Percentiles rank a stretch among this genome's conserved stretches.
These are phyloP conservation scores for Neurospora sp. DNA, from an alignment of 495 filamentous ascomycete genomes.

Conservation along the genomic window DNA sequence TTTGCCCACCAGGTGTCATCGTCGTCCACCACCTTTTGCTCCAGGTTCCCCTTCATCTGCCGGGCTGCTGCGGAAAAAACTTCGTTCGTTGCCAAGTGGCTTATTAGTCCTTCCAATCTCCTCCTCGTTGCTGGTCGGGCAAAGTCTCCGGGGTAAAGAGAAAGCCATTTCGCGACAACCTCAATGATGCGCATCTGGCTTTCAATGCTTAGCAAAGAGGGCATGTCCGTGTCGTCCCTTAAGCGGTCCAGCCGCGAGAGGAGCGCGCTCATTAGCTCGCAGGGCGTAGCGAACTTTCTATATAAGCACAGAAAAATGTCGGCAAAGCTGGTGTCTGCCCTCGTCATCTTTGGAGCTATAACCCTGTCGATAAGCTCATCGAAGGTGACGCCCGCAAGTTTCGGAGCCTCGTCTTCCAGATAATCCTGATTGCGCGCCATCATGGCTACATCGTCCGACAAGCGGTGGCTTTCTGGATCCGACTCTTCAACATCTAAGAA, in stretches of 20 bases:
- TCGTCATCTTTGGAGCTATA: conserved; percentile 69
- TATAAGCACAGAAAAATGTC: conserved; percentile 89
- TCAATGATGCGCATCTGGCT: conserved; percentile 76
- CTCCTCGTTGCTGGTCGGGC: conserved; percentile 65
- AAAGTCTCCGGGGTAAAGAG: conserved; percentile 88
- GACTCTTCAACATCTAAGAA: conserved; percentile 53
- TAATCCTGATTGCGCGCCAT: conserved; percentile 45
- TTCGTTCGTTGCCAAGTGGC: conserved; percentile 53
- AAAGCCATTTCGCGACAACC: conserved; percentile 80
- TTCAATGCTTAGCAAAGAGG: conserved; percentile 57
- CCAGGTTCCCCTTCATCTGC: conserved; percentile 60
- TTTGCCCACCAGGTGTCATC: conserved; percentile 75
- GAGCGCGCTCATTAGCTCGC: conserved; percentile 62
- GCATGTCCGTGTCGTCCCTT: conserved; percentile 48
- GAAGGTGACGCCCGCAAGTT: conserved; percentile 58
- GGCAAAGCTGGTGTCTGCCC: conserved; percentile 73
- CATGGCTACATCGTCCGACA: conserved; percentile 52
- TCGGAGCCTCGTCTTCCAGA: conserved; percentile 35
- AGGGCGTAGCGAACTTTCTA: conserved; percentile 81
- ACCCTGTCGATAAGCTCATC: conserved; percentile 86
- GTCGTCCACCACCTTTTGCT: conserved; percentile 59
- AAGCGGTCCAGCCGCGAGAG: conserved; percentile 61
- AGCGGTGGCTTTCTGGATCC: conserved; percentile 41
- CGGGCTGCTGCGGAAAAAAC: conserved; percentile 74
- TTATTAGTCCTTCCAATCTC: conserved; percentile 60